Conservation (phyloP, 2,329 filamentous ascomycete species). For the Claviceps purpurea region DNA sequence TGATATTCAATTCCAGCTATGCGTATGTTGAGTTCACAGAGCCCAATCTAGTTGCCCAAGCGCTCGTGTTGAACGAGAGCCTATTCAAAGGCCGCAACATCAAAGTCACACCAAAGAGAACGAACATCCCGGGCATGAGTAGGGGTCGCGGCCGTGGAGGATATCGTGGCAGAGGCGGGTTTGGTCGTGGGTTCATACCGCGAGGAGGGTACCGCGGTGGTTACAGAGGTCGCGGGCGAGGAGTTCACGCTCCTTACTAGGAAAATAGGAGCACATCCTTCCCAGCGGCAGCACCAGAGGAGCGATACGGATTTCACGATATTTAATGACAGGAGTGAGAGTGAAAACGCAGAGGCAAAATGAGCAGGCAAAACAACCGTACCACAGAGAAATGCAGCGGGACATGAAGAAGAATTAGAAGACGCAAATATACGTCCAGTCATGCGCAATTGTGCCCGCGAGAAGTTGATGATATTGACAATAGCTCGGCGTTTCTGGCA, state of each 20-base stretch:
- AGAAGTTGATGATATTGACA: background rate
- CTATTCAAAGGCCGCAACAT: slow-evolving; percentile 88
- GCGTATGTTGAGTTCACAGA: slow-evolving; percentile 98
- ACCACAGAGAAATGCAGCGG: background rate
- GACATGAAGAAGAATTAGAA: background rate
- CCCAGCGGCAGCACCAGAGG: slow-evolving; percentile 8
- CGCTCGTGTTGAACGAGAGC: slow-evolving; percentile 90
- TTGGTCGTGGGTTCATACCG: slow-evolving; percentile 39
- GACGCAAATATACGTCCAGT: background rate
- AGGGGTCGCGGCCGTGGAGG: slow-evolving; percentile 56
- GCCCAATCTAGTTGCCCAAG: slow-evolving; percentile 82
- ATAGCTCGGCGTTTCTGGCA: slow-evolving; percentile 1
- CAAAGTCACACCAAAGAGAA: slow-evolving; percentile 91
- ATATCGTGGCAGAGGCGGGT: slow-evolving; percentile 37
- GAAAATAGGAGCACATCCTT: slow-evolving; percentile 20
- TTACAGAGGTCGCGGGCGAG: slow-evolving; percentile 52
- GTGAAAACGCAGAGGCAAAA: background rate
- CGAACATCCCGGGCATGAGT: slow-evolving; percentile 89
- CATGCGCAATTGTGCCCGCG: background rate
- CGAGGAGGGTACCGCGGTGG: slow-evolving; percentile 53
- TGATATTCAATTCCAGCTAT: slow-evolving; percentile 46
- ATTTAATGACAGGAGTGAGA: background rate
- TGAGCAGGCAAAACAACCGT: background rate
- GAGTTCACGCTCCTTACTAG: slow-evolving; percentile 49
- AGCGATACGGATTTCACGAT: slow-evolving; percentile 1